A percentile compares a stretch with the other conserved stretches of the same genome.
phyloP scores from a whole-genome alignment of 768 basidiomycete genomes.

The Infundibulicybe gibba region DNA sequence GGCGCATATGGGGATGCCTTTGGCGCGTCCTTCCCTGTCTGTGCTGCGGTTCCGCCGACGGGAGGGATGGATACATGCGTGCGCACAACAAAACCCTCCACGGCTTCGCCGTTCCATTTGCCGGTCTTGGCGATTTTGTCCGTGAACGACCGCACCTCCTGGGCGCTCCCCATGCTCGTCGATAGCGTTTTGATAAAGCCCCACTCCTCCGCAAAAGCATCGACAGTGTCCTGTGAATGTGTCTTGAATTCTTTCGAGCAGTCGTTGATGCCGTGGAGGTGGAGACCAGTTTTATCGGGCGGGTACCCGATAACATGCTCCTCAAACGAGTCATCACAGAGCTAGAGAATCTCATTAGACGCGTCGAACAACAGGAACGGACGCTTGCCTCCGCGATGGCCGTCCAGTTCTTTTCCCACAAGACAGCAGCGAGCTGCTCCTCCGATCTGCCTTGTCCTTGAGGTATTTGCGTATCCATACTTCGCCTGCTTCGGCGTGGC shows the following conservation, averaged over 20 bases:
- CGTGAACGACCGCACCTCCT: conserved; percentile 72
- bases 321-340: conserved; percentile 96
- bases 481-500: conserved; percentile 84
- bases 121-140: conserved; percentile 62
- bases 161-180: conserved; percentile 52
- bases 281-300: conserved; percentile 80
- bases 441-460: conserved; percentile 55
- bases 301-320: conserved; percentile 91
- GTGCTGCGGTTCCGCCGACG: conserved; percentile 18
- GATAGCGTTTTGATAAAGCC: conserved; percentile 84
- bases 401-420: conserved; percentile 86
- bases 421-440: conserved; percentile 63
- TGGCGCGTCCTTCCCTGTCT: conserved; percentile 25
- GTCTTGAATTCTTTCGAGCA: conserved; percentile 68
- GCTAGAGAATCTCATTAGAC: conserved; percentile 38
- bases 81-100: conserved; percentile 95
- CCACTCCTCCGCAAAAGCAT: conserved; percentile 83
- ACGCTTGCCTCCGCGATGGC: conserved; percentile 82
- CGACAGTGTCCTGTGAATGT: conserved; percentile 60
- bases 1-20: conserved; percentile 63
- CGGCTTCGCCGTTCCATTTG: conserved; percentile 76
- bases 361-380: background rate
- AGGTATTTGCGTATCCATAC: conserved; percentile 78
- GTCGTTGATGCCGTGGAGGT: conserved; percentile 88
- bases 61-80: conserved; percentile 54